Percentiles rank a stretch among this genome's conserved stretches.
Evolutionary conservation across 129 eudicot genomes (phyloP).

Genomic region (Flaveria trinervia): DNA sequence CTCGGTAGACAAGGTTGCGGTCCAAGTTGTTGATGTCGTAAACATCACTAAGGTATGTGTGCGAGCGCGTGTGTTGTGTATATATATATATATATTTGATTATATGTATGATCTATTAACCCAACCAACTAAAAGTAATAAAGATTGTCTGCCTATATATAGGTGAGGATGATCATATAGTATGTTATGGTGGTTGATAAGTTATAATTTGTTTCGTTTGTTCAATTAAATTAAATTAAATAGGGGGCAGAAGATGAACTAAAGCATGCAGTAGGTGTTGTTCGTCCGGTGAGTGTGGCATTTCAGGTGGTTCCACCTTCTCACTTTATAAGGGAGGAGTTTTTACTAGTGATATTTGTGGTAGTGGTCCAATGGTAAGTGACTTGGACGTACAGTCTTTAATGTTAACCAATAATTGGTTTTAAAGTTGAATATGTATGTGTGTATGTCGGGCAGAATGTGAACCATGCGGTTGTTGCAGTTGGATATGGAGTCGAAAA

Average conservation of each 20-base stretch:
- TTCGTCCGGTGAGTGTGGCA: conserved; percentile 94
- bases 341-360: conserved; percentile 78
- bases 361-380: conserved; percentile 69
- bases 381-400: not conserved
- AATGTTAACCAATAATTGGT: too few species aligned
- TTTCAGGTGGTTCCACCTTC: conserved; percentile 70
- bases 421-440: not conserved
- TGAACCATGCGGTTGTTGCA: conserved; percentile 99
- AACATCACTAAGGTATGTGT: conserved; percentile 70
- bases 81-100: too few species aligned
- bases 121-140: too few species aligned
- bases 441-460: conserved; percentile 55
- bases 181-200: too few species aligned
- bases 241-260: conserved; percentile 95
- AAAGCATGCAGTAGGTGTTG: conserved; percentile 88
- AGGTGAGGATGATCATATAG: too few species aligned
- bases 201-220: too few species aligned
- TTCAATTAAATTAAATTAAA: too few species aligned
- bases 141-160: too few species aligned
- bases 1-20: conserved; percentile 66
- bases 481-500: conserved; percentile 96
- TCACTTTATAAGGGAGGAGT: conserved; percentile 68
- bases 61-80: too few species aligned
- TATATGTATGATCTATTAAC: too few species aligned
- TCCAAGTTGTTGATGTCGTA: conserved; percentile 67